These are phyloP conservation scores for Asclepias syriaca DNA, from an alignment of 257 asterid species.

Conservation along the genomic window DNA sequence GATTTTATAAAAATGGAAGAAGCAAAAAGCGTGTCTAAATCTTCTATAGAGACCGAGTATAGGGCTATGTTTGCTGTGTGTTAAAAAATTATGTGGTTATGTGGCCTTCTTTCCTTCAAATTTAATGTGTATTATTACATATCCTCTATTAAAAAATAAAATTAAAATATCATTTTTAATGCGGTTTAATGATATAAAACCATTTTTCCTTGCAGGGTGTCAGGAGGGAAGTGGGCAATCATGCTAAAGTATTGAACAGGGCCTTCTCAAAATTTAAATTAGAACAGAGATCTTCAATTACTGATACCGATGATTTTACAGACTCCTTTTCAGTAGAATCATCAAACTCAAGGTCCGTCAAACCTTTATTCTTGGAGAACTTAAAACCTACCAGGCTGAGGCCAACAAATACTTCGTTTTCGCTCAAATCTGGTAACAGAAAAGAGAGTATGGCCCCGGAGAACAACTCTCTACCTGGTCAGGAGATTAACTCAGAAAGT, in stretches of 20 bases:
- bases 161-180: background rate
- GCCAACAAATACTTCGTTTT: constrained; percentile 28
- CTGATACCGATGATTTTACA: constrained; percentile 22
- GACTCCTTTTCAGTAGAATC: constrained; percentile 33
- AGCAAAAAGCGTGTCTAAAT: no score
- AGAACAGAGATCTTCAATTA: constrained; percentile 27
- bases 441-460: constrained; percentile 1
- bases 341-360: constrained; percentile 24
- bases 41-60: no score
- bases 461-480: constrained; percentile 14
- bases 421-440: constrained; percentile 37
- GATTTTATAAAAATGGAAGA: no score
- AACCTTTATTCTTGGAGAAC: constrained; percentile 27
- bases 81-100: no score
- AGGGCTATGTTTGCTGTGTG: no score
- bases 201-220: constrained; percentile 60
- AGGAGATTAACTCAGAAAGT: constrained; percentile 22
- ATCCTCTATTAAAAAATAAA: background rate
- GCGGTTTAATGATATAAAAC: background rate
- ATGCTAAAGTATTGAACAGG: constrained; percentile 65
- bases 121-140: background rate
- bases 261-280: constrained; percentile 31
- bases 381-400: constrained; percentile 22
- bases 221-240: constrained; percentile 88
- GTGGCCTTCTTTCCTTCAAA: background rate